Conservation (phyloP, 2,329 filamentous ascomycete genomes). For the Aquanectria penicillioides region DNA sequence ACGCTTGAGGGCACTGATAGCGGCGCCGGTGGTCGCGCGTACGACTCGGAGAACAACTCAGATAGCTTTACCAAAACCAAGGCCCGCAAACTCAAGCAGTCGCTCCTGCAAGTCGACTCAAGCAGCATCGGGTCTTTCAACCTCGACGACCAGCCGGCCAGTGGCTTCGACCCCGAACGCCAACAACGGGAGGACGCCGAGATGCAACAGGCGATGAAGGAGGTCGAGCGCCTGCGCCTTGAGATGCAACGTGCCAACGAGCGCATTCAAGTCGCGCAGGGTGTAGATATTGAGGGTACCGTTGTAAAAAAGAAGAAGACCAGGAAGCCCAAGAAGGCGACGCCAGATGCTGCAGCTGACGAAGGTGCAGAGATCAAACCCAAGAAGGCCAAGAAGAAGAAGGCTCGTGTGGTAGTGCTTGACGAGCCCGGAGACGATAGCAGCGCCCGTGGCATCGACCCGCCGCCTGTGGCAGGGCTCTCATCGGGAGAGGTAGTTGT, state of each 20-base stretch:
- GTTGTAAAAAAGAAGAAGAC: constrained; percentile 72
- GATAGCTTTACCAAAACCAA: constrained; percentile 60
- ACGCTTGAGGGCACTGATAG: constrained; percentile 71
- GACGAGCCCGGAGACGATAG: constrained; percentile 33
- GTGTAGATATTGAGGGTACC: constrained; percentile 72
- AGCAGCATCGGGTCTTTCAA: constrained; percentile 80
- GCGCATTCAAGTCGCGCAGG: constrained; percentile 75
- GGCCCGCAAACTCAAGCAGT: constrained; percentile 64
- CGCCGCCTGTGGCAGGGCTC: constrained; percentile 21
- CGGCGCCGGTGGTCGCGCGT: constrained; percentile 57
- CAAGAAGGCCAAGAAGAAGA: constrained; percentile 49
- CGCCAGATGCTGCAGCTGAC: constrained; percentile 9
- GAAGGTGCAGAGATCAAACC: constrained; percentile 29
- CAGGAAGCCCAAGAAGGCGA: constrained; percentile 59
- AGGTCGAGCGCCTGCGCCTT: constrained; percentile 85
- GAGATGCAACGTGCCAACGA: constrained; percentile 90
- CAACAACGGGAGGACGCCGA: constrained; percentile 83
- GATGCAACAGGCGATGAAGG: constrained; percentile 87
- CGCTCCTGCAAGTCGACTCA: constrained; percentile 86
- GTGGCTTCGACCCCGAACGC: constrained; percentile 67
- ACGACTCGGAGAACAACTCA: constrained; percentile 65
- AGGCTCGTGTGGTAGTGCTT: constrained; percentile 21
- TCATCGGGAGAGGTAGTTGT: constrained; percentile 43
- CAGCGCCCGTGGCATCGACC: constrained; percentile 27
- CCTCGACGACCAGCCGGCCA: constrained; percentile 61